Percentiles rank a stretch among this genome's conserved stretches.
phyloP scores from a whole-genome alignment of 805 yeast species.

The Wickerhamiella azyma region DNA sequence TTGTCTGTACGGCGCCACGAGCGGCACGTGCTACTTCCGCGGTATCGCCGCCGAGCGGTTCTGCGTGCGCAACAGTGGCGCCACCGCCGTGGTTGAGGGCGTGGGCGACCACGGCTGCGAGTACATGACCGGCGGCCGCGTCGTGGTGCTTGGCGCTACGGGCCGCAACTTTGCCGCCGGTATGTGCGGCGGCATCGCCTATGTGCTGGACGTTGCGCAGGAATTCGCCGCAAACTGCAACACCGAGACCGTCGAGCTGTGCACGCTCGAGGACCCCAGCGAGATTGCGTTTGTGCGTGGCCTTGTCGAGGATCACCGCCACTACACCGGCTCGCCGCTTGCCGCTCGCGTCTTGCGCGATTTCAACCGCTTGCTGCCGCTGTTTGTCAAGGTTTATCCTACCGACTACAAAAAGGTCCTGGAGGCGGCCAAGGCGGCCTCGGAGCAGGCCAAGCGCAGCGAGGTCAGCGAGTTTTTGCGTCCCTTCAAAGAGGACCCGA shows the following conservation, averaged over 20 bases:
- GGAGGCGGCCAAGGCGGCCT: slow-evolving; percentile 55
- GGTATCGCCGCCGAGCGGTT: slow-evolving; percentile 98
- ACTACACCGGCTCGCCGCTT: slow-evolving; percentile 83
- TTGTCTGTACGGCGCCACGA: slow-evolving; percentile 94
- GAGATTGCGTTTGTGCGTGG: slow-evolving; percentile 93
- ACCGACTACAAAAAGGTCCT: slow-evolving; percentile 80
- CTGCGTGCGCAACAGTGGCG: slow-evolving; percentile 98
- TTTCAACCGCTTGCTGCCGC: slow-evolving; percentile 76
- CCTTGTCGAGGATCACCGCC: slow-evolving; percentile 86
- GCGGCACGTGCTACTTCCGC: slow-evolving; percentile 84
- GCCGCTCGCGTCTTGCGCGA: slow-evolving; percentile 72
- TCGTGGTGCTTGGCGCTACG: slow-evolving; percentile 78
- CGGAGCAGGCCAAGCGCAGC: slow-evolving; percentile 42
- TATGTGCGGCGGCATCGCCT: slow-evolving; percentile 98
- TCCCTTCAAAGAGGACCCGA: slow-evolving; percentile 63
- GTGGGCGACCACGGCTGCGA: slow-evolving; percentile 98
- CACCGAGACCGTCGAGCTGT: slow-evolving; percentile 66
- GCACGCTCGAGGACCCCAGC: slow-evolving; percentile 64
- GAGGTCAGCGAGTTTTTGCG: slow-evolving; percentile 55
- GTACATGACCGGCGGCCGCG: slow-evolving; percentile 99
- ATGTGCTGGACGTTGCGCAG: slow-evolving; percentile 89
- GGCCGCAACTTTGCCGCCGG: slow-evolving; percentile 95
- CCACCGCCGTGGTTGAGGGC: slow-evolving; percentile 91
- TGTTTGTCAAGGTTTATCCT: slow-evolving; percentile 90
- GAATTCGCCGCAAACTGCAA: slow-evolving; percentile 75